phyloP scores from a whole-genome alignment of 345 rosid species.

The Brassica carinata region DNA sequence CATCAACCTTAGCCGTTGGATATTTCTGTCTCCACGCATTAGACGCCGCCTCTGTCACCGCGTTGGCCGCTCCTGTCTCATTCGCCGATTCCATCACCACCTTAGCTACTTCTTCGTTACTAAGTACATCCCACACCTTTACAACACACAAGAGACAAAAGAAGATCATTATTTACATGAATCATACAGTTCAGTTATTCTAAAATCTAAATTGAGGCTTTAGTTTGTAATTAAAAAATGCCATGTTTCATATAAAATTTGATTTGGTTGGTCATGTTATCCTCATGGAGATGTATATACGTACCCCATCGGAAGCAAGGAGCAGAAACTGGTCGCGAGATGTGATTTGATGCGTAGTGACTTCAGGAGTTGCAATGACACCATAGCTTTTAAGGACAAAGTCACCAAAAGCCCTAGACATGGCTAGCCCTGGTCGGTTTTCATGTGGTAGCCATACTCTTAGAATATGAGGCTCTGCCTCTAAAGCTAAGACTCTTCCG shows the following conservation, averaged over 20 bases:
- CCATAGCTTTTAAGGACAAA: constrained; percentile 71
- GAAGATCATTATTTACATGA: too few relatives aligned
- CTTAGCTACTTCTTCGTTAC: constrained; percentile 60
- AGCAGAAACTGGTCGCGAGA: constrained; percentile 58
- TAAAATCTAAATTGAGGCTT: too few relatives aligned
- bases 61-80: constrained; percentile 55
- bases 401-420: constrained; percentile 90
- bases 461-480: constrained; percentile 70
- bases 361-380: constrained; percentile 67
- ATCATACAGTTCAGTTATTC: too few relatives aligned
- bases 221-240: too few relatives aligned
- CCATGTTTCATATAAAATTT: neutral
- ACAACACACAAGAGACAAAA: neutral
- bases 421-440: constrained; percentile 87
- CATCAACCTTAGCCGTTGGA: constrained; percentile 67
- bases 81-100: constrained; percentile 50
- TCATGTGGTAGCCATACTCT: constrained; percentile 88
- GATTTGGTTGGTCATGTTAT: neutral
- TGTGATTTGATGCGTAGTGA: constrained; percentile 59
- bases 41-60: constrained; percentile 68
- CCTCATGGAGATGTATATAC: neutral
- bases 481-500: constrained; percentile 72
- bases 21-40: constrained; percentile 67
- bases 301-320: constrained; percentile 89
- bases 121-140: constrained; percentile 86